Evolutionary conservation across 352 stramenopile genomes (phyloP).

Genomic region (Phytophthora sp.): DNA sequence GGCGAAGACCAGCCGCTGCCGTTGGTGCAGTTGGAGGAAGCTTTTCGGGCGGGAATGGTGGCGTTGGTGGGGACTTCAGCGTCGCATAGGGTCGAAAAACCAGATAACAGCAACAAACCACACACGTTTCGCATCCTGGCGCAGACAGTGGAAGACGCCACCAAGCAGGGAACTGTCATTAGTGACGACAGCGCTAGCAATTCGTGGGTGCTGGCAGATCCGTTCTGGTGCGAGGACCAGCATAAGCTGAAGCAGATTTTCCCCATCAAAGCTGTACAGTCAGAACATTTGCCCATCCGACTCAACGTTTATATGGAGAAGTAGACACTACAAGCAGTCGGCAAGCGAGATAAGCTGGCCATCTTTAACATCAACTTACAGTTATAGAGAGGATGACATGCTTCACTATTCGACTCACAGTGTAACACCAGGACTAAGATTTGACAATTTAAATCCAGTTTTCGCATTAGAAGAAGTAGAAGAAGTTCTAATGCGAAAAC

Average conservation of each 20-base stretch:
- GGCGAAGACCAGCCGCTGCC: constrained; percentile 44
- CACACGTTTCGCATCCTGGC: constrained; percentile 76
- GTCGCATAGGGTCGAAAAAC: constrained; percentile 4
- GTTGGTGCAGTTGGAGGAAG: constrained; percentile 62
- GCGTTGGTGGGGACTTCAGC: constrained; percentile 49
- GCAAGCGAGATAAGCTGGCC: constrained; percentile 6
- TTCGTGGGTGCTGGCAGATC: constrained; percentile 77
- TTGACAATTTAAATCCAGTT: constrained; percentile 36
- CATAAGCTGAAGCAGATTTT: constrained; percentile 37
- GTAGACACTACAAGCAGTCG: constrained; percentile 4
- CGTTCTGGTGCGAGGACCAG: constrained; percentile 54
- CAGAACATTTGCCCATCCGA: constrained; percentile 43
- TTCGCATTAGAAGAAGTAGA: too few species aligned
- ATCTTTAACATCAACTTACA: constrained; percentile 1
- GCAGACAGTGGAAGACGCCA: constrained; percentile 61
- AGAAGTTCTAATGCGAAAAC: too few species aligned
- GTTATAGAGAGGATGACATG: neutral
- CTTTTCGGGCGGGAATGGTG: constrained; percentile 67
- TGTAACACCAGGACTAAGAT: neutral
- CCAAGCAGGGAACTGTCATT: constrained; percentile 41
- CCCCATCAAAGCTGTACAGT: constrained; percentile 54
- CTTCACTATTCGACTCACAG: neutral
- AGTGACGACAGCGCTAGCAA: constrained; percentile 47
- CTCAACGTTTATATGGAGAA: constrained; percentile 75
- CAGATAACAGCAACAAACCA: constrained; percentile 2